Conservation (phyloP, 2,329 filamentous ascomycete genomes). For the Cercospora sp. region DNA sequence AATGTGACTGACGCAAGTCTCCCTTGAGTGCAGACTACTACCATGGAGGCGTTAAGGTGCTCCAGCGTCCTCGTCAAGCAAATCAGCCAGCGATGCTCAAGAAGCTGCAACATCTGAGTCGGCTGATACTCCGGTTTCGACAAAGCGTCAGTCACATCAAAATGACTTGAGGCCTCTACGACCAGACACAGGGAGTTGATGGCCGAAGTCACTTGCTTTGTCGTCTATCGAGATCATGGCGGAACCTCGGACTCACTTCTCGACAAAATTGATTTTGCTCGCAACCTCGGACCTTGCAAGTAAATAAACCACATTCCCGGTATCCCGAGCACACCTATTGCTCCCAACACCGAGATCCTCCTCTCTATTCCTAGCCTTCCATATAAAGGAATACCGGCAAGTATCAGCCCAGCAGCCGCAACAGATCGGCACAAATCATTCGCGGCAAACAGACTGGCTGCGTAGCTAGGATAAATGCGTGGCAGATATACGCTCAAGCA, state of each 20-base stretch:
- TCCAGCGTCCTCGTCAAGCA: background rate
- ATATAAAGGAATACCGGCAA: slow-evolving; percentile 45
- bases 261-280: slow-evolving; percentile 6
- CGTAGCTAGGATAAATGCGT: slow-evolving; percentile 44
- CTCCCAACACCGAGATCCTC: slow-evolving; percentile 59
- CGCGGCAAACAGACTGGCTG: slow-evolving; percentile 59
- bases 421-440: slow-evolving; percentile 60
- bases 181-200: background rate
- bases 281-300: slow-evolving; percentile 8
- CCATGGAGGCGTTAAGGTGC: background rate
- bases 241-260: background rate
- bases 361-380: slow-evolving; percentile 50
- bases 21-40: background rate
- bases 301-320: slow-evolving; percentile 14
- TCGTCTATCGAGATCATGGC: background rate
- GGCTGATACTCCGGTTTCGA: background rate
- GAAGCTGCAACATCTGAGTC: background rate
- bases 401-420: slow-evolving; percentile 53
- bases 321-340: slow-evolving; percentile 27
- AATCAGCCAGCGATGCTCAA: background rate
- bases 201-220: background rate
- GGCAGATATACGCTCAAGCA: slow-evolving; percentile 44
- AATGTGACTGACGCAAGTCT: background rate
- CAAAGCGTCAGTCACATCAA: background rate
- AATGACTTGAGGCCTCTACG: background rate